Percentiles rank a stretch among this genome's conserved stretches.
Evolutionary conservation across 1,284 basidiomycete genomes (phyloP).

Genomic region (Apiotrichum laibachii): DNA sequence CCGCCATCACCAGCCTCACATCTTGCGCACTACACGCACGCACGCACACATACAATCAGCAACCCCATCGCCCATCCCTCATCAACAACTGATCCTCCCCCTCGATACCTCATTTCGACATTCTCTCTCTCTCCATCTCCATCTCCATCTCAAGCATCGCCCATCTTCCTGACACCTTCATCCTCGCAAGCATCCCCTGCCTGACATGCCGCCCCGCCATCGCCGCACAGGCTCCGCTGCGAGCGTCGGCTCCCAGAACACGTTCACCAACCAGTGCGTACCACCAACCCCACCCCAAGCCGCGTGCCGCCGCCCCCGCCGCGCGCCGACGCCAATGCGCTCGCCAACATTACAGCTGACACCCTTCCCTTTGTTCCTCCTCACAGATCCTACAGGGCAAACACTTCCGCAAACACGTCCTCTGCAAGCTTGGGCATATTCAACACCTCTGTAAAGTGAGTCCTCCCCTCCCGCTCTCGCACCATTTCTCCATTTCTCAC

Average conservation of each 20-base stretch:
- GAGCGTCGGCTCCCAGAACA: not conserved
- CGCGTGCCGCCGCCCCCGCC: too few relatives aligned
- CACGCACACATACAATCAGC: too few relatives aligned
- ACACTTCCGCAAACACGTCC: not conserved
- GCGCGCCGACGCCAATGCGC: not conserved
- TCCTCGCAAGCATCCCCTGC: not conserved
- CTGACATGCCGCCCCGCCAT: not conserved
- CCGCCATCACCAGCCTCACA: too few relatives aligned
- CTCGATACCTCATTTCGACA: not conserved
- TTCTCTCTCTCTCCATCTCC: not conserved
- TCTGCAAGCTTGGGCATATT: conserved; percentile 15
- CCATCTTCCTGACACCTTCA: not conserved
- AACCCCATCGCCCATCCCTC: not conserved
- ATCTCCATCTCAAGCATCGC: too few relatives aligned
- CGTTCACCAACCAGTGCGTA: not conserved
- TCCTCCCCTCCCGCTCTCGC: not conserved
- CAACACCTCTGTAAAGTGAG: conserved; percentile 45
- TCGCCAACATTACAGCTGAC: not conserved
- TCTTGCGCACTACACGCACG: too few relatives aligned
- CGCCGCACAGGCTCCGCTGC: not conserved
- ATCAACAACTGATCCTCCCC: not conserved
- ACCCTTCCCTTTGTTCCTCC: not conserved
- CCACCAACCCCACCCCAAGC: too few relatives aligned
- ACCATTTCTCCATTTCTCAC: not conserved
- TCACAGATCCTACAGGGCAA: not conserved